These are phyloP conservation scores for Amylostereum areolatum DNA, from an alignment of 1,284 basidiomycete species.

Conservation along the genomic window DNA sequence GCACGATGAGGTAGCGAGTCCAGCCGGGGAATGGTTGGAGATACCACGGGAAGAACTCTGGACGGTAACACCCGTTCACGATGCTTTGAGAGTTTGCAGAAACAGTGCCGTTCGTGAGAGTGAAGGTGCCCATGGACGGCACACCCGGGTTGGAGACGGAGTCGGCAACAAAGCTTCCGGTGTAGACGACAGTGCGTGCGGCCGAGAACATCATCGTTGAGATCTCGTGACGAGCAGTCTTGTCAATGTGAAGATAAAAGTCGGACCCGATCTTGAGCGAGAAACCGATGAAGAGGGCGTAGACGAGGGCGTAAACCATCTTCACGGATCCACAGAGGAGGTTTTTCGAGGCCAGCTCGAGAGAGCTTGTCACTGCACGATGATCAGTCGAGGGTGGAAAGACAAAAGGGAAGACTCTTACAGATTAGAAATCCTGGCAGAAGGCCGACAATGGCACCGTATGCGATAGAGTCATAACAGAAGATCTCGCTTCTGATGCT, in stretches of 20 bases:
- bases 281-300: constrained; percentile 82
- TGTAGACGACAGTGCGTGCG: constrained; percentile 41
- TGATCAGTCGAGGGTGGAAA: neutral
- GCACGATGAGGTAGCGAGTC: constrained; percentile 75
- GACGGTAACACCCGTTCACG: constrained; percentile 60
- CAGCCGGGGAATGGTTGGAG: constrained; percentile 72
- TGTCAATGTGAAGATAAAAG: constrained; percentile 75
- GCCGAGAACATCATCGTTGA: constrained; percentile 46
- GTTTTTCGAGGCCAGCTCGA: constrained; percentile 85
- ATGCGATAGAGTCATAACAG: constrained; percentile 84
- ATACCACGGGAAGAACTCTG: constrained; percentile 64
- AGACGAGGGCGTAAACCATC: constrained; percentile 87
- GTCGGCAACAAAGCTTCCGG: constrained; percentile 64
- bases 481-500: constrained; percentile 70
- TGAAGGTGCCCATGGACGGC: constrained; percentile 68
- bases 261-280: constrained; percentile 85
- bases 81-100: constrained; percentile 39
- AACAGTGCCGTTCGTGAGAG: constrained; percentile 57
- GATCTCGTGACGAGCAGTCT: constrained; percentile 47
- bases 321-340: constrained; percentile 83
- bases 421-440: constrained; percentile 79
- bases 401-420: constrained; percentile 30
- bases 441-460: constrained; percentile 74
- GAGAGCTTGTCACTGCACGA: constrained; percentile 71
- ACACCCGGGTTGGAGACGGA: constrained; percentile 11